Conservation (phyloP, 805 yeast genomes). For the Wickerhamiella cacticola region DNA sequence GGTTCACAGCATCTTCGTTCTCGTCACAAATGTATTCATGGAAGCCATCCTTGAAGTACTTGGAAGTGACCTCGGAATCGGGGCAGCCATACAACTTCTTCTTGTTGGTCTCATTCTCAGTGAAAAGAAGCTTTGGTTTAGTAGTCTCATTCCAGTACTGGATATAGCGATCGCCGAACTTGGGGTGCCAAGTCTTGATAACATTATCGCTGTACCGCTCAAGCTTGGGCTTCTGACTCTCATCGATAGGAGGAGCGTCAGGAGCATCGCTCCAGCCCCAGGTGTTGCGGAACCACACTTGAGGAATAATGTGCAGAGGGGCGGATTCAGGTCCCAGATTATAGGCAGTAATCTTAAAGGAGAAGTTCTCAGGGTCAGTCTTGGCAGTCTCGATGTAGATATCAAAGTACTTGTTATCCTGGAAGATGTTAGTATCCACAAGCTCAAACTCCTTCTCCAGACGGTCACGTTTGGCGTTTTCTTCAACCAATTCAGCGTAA, state of each 20-base stretch:
- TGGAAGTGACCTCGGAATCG: slow-evolving; percentile 41
- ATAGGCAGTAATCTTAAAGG: slow-evolving; percentile 77
- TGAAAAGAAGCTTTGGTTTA: slow-evolving; percentile 65
- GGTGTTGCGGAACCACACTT: slow-evolving; percentile 70
- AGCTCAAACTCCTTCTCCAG: slow-evolving; percentile 67
- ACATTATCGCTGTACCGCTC: slow-evolving; percentile 38
- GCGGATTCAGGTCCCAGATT: slow-evolving; percentile 74
- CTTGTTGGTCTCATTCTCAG: slow-evolving; percentile 81
- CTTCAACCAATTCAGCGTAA: slow-evolving; percentile 57
- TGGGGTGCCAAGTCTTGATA: slow-evolving; percentile 51
- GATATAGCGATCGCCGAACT: slow-evolving; percentile 53
- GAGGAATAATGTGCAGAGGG: slow-evolving; percentile 81
- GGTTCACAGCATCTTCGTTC: slow-evolving; percentile 51
- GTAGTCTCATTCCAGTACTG: slow-evolving; percentile 51
- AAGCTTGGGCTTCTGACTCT: slow-evolving; percentile 19
- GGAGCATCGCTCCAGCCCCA: slow-evolving; percentile 78
- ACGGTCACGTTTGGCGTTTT: slow-evolving; percentile 53
- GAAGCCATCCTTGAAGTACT: slow-evolving; percentile 78
- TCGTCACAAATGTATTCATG: slow-evolving; percentile 67
- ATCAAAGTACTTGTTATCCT: slow-evolving; percentile 67
- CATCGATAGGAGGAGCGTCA: slow-evolving; percentile 16
- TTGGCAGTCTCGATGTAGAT: slow-evolving; percentile 85
- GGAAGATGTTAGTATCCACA: slow-evolving; percentile 58
- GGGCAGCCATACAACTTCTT: slow-evolving; percentile 43
- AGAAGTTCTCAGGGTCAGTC: slow-evolving; percentile 66